Base-by-base conservation (phyloP, 1,139 yeast genomes). In the Saccharomyces uvarum region DNA sequence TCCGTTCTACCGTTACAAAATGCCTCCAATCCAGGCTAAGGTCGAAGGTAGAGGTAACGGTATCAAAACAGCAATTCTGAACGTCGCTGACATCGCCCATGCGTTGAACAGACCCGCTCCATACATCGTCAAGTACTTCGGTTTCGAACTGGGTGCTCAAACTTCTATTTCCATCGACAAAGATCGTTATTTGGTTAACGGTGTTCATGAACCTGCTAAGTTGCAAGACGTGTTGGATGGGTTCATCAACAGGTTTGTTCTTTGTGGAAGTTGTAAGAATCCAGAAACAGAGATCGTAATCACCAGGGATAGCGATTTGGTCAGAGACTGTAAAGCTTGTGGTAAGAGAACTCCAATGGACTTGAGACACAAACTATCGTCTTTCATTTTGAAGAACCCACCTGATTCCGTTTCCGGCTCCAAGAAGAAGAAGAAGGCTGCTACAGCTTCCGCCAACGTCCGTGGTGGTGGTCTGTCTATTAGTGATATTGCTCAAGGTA, bases 41-140 rank as follows among this genome's bases (percentile, higher is more conserved):
- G 90, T 90, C 63, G 99, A 93, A 77, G 99, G 99, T 73, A 83
- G 97, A 73, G 99, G 99, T 77, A 93, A 93, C 76, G 99, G 99
- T 81, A 93, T 93, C 76, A 91, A 90, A 73, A 93, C 99, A 31
- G 96, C 95, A 56, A 85, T 95, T 57, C 82, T 89, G 62, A 95
- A 93, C 74, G 83, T 90, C 57, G 77, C 88, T 44, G 99, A 93
- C 70, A 97, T 93, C 59, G 95, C 98, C 47, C 84, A 97, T 70
- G 96, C 99, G 27, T 79, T 93, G 63, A 88, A 89, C 61, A 84
- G 99, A 74, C 97, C 99, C 42, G 84, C 97, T 48, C 77, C 95
- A 46, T 93, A 90, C 69, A 84, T 95, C 58, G 84, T 93, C 73
- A 93, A 95, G 76, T 93, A 83, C 74, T 93, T 93, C 70, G 99